Conservation (phyloP, 2,329 filamentous ascomycete genomes). For the Chalaropsis ovoidea region DNA sequence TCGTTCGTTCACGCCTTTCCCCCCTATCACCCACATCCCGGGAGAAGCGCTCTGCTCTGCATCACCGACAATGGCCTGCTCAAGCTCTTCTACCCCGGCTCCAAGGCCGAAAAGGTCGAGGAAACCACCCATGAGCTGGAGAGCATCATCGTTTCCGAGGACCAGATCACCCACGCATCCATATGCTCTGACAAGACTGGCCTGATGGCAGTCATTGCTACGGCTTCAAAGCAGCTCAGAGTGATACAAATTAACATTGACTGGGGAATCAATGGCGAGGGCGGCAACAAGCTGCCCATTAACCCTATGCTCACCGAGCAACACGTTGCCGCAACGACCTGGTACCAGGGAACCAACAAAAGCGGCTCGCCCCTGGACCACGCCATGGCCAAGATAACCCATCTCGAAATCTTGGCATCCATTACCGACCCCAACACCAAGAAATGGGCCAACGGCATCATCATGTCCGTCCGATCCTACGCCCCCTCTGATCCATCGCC, state of each 20-base stretch:
- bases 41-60: constrained; percentile 64
- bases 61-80: constrained; percentile 65
- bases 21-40: constrained; percentile 60
- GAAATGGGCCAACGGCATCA: constrained; percentile 35
- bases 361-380: constrained; percentile 38
- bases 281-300: constrained; percentile 39
- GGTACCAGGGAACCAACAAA: constrained; percentile 41
- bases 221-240: constrained; percentile 60
- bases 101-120: constrained; percentile 54
- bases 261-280: constrained; percentile 58
- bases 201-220: constrained; percentile 57
- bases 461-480: constrained; percentile 25
- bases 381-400: constrained; percentile 56
- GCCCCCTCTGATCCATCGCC: constrained; percentile 34
- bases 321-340: constrained; percentile 48
- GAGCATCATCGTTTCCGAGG: constrained; percentile 59
- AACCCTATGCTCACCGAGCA: constrained; percentile 46
- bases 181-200: constrained; percentile 64
- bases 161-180: constrained; percentile 70
- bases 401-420: constrained; percentile 62
- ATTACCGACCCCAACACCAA: constrained; percentile 46
- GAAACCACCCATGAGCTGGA: constrained; percentile 67
- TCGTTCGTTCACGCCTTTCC: constrained; percentile 56
- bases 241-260: constrained; percentile 63
- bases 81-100: constrained; percentile 67